A percentile compares a stretch with the other conserved stretches of the same genome.
phyloP scores from a whole-genome alignment of 2,329 filamentous ascomycete species.

The Trichoderma arundinaceum region DNA sequence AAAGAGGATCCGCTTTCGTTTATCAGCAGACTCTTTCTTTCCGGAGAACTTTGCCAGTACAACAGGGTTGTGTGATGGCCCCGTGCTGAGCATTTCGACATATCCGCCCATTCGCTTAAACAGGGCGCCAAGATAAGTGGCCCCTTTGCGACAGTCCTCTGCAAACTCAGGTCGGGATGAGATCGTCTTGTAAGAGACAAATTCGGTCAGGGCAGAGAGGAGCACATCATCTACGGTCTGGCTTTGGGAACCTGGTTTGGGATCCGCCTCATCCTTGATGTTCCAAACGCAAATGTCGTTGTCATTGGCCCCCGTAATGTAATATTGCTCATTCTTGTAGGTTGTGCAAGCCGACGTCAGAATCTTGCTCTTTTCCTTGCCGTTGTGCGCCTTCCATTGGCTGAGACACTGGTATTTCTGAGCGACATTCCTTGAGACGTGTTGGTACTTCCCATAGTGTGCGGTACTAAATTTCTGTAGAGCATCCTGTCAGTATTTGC shows the following conservation, averaged over 20 bases:
- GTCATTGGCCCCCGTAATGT: conserved; percentile 93
- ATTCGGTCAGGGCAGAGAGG: conserved; percentile 77
- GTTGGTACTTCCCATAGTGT: conserved; percentile 64
- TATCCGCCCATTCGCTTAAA: conserved; percentile 92
- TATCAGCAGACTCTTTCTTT: conserved; percentile 67
- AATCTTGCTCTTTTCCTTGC: conserved; percentile 85
- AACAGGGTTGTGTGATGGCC: conserved; percentile 84
- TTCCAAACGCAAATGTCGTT: conserved; percentile 89
- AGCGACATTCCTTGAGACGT: conserved; percentile 63
- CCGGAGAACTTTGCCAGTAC: conserved; percentile 88
- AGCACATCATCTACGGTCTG: conserved; percentile 57
- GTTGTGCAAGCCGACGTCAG: conserved; percentile 79
- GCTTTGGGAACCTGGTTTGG: conserved; percentile 44
- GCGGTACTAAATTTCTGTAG: conserved; percentile 68
- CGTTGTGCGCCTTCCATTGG: conserved; percentile 82
- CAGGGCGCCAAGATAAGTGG: conserved; percentile 85
- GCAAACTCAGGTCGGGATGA: conserved; percentile 85
- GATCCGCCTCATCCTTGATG: conserved; percentile 54
- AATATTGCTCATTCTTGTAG: conserved; percentile 76
- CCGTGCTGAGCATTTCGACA: conserved; percentile 87
- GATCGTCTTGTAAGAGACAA: conserved; percentile 90
- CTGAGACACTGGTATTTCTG: conserved; percentile 82
- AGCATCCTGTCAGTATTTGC: conserved; percentile 26
- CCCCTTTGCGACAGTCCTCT: conserved; percentile 90
- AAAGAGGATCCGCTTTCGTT: conserved; percentile 87